These are phyloP conservation scores for Hemisphaericaspora nanyangensis DNA, from an alignment of 805 yeast genomes.

Conservation along the genomic window DNA sequence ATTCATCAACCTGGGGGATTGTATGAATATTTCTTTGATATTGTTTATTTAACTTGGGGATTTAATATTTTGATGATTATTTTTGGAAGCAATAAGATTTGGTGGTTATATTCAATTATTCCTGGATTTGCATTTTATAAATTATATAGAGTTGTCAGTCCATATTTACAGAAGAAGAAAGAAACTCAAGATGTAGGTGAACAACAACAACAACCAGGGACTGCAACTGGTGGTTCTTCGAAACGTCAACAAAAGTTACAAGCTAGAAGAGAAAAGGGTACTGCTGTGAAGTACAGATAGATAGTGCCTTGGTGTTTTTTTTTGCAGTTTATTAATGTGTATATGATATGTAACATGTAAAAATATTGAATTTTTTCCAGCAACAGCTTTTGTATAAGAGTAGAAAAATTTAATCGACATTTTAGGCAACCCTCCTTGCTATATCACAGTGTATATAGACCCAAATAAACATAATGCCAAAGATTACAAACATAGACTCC, in stretches of 20 bases:
- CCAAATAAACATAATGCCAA: conserved; percentile 9
- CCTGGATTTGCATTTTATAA: conserved; percentile 53
- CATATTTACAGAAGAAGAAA: conserved; percentile 10
- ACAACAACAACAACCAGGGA: background rate
- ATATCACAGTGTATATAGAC: too few species aligned
- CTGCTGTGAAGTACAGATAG: conserved; percentile 16
- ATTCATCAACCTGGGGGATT: conserved; percentile 54
- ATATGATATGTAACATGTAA: too few species aligned
- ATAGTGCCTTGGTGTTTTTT: background rate
- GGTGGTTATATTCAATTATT: conserved; percentile 50
- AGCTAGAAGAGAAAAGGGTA: conserved; percentile 26
- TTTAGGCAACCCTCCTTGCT: too few species aligned
- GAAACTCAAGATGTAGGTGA: conserved; percentile 5
- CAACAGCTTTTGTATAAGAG: too few species aligned
- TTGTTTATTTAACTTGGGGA: conserved; percentile 61
- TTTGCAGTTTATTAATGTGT: background rate
- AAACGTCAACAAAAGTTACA: conserved; percentile 26
- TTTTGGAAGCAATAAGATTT: conserved; percentile 55
- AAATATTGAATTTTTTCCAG: too few species aligned
- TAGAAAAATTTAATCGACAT: too few species aligned
- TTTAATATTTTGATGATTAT: conserved; percentile 51
- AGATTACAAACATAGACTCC: conserved; percentile 13
- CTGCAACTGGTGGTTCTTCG: conserved; percentile 15
- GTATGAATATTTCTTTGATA: conserved; percentile 69
- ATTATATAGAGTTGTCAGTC: conserved; percentile 34